These are phyloP conservation scores for Leptosphaerulina australis DNA, from an alignment of 2,329 filamentous ascomycete species.

Conservation along the genomic window DNA sequence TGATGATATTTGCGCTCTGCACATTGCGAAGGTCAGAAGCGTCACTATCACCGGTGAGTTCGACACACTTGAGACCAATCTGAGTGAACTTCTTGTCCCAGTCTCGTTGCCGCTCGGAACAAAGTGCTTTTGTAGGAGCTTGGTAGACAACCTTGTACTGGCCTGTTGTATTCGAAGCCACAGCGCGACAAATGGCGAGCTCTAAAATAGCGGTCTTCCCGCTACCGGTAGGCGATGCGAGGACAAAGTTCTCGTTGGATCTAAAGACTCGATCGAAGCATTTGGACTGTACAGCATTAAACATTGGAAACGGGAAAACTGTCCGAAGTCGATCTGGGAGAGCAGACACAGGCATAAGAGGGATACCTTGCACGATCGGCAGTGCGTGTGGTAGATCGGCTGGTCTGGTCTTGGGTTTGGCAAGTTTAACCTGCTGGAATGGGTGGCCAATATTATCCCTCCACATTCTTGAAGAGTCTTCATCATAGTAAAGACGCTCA, in stretches of 20 bases:
- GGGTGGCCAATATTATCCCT: neutral
- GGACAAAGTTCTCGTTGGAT: constrained; percentile 75
- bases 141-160: constrained; percentile 84
- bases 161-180: constrained; percentile 61
- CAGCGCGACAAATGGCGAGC: constrained; percentile 76
- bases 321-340: constrained; percentile 72
- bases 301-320: constrained; percentile 74
- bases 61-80: constrained; percentile 71
- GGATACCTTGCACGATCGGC: constrained; percentile 63
- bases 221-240: constrained; percentile 82
- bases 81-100: constrained; percentile 76
- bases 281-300: constrained; percentile 84
- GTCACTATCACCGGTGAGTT: constrained; percentile 83
- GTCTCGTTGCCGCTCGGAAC: constrained; percentile 75
- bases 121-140: constrained; percentile 83
- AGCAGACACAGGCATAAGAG: constrained; percentile 62
- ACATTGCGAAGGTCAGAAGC: constrained; percentile 69
- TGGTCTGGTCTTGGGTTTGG: neutral
- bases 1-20: constrained; percentile 77
- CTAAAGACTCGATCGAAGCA: constrained; percentile 72
- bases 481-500: neutral
- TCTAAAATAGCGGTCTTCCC: constrained; percentile 85
- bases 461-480: neutral
- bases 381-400: constrained; percentile 8
- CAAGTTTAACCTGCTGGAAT: neutral